phyloP scores from a whole-genome alignment of 306 rosid species.

The Medicago ruthenica region DNA sequence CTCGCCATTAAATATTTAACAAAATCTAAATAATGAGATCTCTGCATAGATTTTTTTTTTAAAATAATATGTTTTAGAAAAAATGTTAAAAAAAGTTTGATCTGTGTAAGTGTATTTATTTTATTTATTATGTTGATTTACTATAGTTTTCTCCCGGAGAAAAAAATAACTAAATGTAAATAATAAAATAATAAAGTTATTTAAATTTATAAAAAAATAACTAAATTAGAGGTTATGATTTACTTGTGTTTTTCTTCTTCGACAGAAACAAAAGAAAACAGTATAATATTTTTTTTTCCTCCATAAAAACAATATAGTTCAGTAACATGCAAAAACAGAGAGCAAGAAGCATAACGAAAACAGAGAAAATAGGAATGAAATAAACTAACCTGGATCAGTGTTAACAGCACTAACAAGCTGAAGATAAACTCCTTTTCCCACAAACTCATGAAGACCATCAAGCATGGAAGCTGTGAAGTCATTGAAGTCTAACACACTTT shows the following conservation, averaged over 20 bases:
- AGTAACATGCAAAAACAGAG: background rate
- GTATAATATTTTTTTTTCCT: background rate
- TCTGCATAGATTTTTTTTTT: too few species aligned
- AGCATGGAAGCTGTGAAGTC: constrained; percentile 60
- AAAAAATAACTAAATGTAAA: too few species aligned
- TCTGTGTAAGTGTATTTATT: too few species aligned
- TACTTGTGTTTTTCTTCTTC: background rate
- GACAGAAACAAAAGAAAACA: background rate
- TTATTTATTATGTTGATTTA: too few species aligned
- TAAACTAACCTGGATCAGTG: constrained; percentile 54
- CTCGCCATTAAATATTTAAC: too few species aligned
- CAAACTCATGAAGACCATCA: constrained; percentile 64
- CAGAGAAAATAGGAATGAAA: background rate
- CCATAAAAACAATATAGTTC: background rate
- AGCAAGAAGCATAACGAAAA: background rate
- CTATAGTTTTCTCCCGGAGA: too few species aligned
- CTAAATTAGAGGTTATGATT: background rate
- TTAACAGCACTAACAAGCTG: constrained; percentile 65
- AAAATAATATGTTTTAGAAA: too few species aligned
- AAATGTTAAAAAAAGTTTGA: too few species aligned
- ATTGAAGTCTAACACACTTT: constrained; percentile 75
- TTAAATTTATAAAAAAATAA: too few species aligned
- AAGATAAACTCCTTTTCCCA: constrained; percentile 61
- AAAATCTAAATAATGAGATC: too few species aligned
- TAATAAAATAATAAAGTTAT: too few species aligned